Conservation (phyloP, 2,329 filamentous ascomycete genomes). For the Coniochaeta sp. region DNA sequence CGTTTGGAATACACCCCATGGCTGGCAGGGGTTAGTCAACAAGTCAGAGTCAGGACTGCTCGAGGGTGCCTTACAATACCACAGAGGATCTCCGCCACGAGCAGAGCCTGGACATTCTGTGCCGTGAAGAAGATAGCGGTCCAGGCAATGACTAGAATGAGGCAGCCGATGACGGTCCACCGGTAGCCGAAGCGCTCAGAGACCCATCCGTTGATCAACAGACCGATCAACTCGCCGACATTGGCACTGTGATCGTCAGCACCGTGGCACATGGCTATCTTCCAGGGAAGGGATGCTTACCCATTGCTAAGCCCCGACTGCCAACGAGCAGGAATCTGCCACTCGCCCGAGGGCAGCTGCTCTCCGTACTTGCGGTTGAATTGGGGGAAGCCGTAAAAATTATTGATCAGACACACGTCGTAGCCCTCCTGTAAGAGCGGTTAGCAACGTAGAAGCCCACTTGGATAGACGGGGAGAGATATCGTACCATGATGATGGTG, state of each 20-base stretch:
- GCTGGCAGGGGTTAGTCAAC: conserved; percentile 6
- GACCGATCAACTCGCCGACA: conserved; percentile 59
- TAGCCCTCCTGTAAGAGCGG: conserved; percentile 55
- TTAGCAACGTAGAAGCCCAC: neutral
- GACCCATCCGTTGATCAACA: conserved; percentile 58
- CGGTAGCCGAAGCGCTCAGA: conserved; percentile 64
- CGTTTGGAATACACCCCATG: conserved; percentile 27
- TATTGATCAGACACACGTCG: conserved; percentile 74
- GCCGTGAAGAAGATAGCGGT: conserved; percentile 61
- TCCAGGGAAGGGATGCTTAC: neutral
- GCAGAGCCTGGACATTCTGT: conserved; percentile 48
- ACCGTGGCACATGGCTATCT: neutral
- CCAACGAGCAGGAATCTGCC: conserved; percentile 26
- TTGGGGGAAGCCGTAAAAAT: conserved; percentile 49
- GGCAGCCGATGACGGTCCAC: conserved; percentile 53
- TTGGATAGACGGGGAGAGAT: neutral
- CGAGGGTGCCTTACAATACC: conserved; percentile 31
- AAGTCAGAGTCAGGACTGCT: neutral
- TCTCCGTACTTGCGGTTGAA: conserved; percentile 16
- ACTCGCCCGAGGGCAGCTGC: conserved; percentile 14
- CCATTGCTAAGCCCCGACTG: conserved; percentile 24
- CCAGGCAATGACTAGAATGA: conserved; percentile 47
- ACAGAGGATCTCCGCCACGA: conserved; percentile 56
- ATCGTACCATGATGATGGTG: conserved; percentile 66
- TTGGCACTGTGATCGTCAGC: conserved; percentile 26